phyloP scores from a whole-genome alignment of 2,329 filamentous ascomycete genomes.

The Neocucurbitaria cava region DNA sequence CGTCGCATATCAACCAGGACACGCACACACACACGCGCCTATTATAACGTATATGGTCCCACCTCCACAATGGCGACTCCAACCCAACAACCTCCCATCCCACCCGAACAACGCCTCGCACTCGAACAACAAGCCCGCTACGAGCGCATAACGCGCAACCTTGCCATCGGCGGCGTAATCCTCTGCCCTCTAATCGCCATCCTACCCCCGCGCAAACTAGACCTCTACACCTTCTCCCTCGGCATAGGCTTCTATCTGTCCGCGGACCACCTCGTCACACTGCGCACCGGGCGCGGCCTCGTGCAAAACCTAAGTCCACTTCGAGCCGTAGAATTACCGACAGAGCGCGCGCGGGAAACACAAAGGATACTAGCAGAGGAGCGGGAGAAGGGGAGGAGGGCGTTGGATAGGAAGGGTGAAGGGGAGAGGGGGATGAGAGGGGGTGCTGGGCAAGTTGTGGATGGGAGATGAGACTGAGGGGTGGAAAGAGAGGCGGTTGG shows the following conservation, averaged over 20 bases:
- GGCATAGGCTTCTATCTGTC: slow-evolving; percentile 57
- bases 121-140: slow-evolving; percentile 40
- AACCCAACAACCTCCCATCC: slow-evolving; percentile 28
- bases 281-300: slow-evolving; percentile 50
- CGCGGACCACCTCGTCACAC: slow-evolving; percentile 57
- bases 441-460: slow-evolving; percentile 45
- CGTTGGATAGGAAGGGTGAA: slow-evolving; percentile 39
- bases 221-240: slow-evolving; percentile 65
- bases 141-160: slow-evolving; percentile 49
- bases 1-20: too few species aligned
- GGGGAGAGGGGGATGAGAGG: slow-evolving; percentile 33
- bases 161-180: slow-evolving; percentile 59
- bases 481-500: slow-evolving; percentile 54
- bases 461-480: slow-evolving; percentile 52
- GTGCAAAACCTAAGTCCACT: slow-evolving; percentile 38
- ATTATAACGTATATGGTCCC: too few species aligned
- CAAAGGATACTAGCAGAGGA: slow-evolving; percentile 49
- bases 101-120: slow-evolving; percentile 44
- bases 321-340: slow-evolving; percentile 37
- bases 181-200: slow-evolving; percentile 62
- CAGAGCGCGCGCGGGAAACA: slow-evolving; percentile 45
- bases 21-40: too few species aligned
- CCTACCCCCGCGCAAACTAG: slow-evolving; percentile 68
- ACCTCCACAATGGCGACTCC: slow-evolving; percentile 32
- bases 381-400: slow-evolving; percentile 41